Conservation (phyloP, 1,284 basidiomycete genomes). For the Trametes hirsuta region DNA sequence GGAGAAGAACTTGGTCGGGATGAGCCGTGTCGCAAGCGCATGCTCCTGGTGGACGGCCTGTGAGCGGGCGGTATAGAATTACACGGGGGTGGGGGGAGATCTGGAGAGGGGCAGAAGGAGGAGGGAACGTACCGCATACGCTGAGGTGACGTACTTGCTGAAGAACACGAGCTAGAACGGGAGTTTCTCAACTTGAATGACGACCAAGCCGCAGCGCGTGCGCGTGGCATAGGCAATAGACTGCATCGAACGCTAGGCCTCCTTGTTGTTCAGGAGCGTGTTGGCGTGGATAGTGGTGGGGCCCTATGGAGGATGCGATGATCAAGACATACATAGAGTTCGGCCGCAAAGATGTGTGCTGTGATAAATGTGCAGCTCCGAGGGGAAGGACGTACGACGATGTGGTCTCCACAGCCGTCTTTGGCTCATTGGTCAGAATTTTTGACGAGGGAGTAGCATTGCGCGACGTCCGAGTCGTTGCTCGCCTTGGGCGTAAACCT, state of each 20-base stretch:
- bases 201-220: slow-evolving; percentile 34
- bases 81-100: neutral
- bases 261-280: slow-evolving; percentile 12
- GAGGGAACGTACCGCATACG: slow-evolving; percentile 30
- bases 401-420: slow-evolving; percentile 57
- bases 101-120: neutral
- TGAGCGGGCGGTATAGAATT: neutral
- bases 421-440: slow-evolving; percentile 43
- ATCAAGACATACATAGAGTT: neutral
- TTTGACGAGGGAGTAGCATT: slow-evolving; percentile 36
- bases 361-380: neutral
- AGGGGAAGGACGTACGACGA: slow-evolving; percentile 33
- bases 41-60: slow-evolving; percentile 36
- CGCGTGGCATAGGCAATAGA: slow-evolving; percentile 34
- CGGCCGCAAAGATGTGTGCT: no score
- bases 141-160: slow-evolving; percentile 32
- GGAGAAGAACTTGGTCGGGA: slow-evolving; percentile 34
- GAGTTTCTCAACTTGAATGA: slow-evolving; percentile 38
- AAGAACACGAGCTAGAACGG: slow-evolving; percentile 39
- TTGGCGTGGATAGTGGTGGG: slow-evolving; percentile 18
- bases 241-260: slow-evolving; percentile 30
- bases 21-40: slow-evolving; percentile 37
- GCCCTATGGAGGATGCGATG: neutral
- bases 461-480: slow-evolving; percentile 13
- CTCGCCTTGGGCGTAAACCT: slow-evolving; percentile 15